Conservation (phyloP, 2,329 filamentous ascomycete genomes). For the Nemania diffusa region DNA sequence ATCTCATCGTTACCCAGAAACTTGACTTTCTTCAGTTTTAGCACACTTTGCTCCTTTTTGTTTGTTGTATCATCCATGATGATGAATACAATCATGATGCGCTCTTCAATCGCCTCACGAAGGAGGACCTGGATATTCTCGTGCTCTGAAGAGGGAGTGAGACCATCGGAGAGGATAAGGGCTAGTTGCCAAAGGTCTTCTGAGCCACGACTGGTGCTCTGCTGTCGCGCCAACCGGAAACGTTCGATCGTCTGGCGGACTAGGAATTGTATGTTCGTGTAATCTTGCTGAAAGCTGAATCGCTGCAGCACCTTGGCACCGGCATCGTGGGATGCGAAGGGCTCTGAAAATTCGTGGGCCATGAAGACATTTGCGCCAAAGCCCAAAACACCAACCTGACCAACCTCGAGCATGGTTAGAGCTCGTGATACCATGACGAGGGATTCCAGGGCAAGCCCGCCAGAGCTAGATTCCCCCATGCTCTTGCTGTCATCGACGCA, state of each 20-base stretch:
- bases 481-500: conserved; percentile 95
- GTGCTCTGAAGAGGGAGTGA: conserved; percentile 85
- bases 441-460: conserved; percentile 88
- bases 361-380: conserved; percentile 88
- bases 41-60: conserved; percentile 70
- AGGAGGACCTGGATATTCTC: conserved; percentile 84
- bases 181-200: conserved; percentile 94
- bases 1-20: conserved; percentile 76
- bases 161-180: conserved; percentile 91
- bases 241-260: conserved; percentile 81
- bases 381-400: conserved; percentile 89
- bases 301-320: conserved; percentile 85
- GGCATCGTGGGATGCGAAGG: conserved; percentile 80
- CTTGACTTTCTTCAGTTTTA: conserved; percentile 88
- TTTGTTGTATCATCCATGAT: conserved; percentile 79
- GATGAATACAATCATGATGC: conserved; percentile 98
- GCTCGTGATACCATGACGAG: conserved; percentile 90
- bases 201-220: conserved; percentile 60
- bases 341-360: conserved; percentile 84
- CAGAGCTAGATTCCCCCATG: conserved; percentile 85
- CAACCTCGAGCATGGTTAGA: conserved; percentile 91
- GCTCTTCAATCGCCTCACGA: conserved; percentile 87
- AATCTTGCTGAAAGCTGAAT: conserved; percentile 85
- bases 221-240: conserved; percentile 80
- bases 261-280: conserved; percentile 85